phyloP scores from a whole-genome alignment of 805 yeast species.

The Nakazawaea wyomingensis region DNA sequence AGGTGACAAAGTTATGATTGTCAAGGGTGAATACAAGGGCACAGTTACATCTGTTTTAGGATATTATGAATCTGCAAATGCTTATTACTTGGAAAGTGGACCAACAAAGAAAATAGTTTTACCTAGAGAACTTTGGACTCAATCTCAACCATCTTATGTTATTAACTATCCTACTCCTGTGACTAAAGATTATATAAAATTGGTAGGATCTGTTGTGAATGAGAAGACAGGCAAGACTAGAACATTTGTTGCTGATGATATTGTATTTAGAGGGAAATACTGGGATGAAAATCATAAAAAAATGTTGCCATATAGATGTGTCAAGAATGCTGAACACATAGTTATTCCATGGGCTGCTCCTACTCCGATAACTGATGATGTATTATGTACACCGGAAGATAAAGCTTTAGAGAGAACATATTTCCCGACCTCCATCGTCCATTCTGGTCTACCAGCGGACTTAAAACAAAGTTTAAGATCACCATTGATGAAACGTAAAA shows the following conservation, averaged over 20 bases:
- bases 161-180: conserved; percentile 64
- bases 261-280: conserved; percentile 62
- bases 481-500: conserved; percentile 53
- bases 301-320: conserved; percentile 74
- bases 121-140: conserved; percentile 70
- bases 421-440: conserved; percentile 62
- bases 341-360: conserved; percentile 91
- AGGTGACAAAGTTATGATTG: conserved; percentile 75
- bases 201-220: conserved; percentile 73
- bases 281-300: conserved; percentile 70
- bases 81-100: conserved; percentile 63
- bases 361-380: conserved; percentile 48
- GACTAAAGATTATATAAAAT: conserved; percentile 54
- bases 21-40: conserved; percentile 70
- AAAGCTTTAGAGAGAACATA: conserved; percentile 67
- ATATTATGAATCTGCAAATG: conserved; percentile 55
- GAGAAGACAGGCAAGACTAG: conserved; percentile 53
- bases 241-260: conserved; percentile 74
- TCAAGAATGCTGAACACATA: conserved; percentile 61
- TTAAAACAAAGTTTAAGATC: conserved; percentile 70
- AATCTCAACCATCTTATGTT: conserved; percentile 67
- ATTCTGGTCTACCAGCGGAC: conserved; percentile 62
- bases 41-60: conserved; percentile 62
- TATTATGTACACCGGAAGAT: conserved; percentile 50
- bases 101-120: conserved; percentile 57